These are phyloP conservation scores for Ceratobasidium sp. DNA, from an alignment of 1,284 basidiomycete species.

Conservation along the genomic window DNA sequence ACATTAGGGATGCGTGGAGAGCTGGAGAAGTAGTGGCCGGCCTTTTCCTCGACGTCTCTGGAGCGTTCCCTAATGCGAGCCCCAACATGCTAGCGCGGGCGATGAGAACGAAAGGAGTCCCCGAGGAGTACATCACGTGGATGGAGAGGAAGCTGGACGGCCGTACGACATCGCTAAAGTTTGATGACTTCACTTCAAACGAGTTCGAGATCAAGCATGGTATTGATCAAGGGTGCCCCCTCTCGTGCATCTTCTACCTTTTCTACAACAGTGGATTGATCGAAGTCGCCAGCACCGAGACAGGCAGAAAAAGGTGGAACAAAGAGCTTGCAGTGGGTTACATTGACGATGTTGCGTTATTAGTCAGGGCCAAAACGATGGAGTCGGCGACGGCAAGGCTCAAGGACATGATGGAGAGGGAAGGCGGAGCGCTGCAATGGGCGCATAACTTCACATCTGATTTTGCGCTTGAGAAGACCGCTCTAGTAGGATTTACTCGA, in stretches of 20 bases:
- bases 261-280: conserved; percentile 7
- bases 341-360: conserved; percentile 38
- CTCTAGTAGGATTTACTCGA: conserved; percentile 3
- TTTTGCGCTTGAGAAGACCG: conserved; percentile 7
- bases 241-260: conserved; percentile 47
- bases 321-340: conserved; percentile 27
- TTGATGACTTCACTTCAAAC: conserved; percentile 34
- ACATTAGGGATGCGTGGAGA: conserved; percentile 45
- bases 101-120: conserved; percentile 51
- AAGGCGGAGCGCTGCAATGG: conserved; percentile 14
- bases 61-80: conserved; percentile 53
- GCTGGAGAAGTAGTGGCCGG: conserved; percentile 26
- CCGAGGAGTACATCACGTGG: conserved; percentile 46
- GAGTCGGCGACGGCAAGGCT: neutral
- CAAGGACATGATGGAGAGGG: conserved; percentile 17
- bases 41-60: conserved; percentile 44
- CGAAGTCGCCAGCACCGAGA: neutral
- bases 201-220: conserved; percentile 50
- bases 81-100: conserved; percentile 52
- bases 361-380: conserved; percentile 14
- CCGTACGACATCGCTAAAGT: neutral
- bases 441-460: conserved; percentile 3
- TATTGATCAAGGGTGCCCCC: conserved; percentile 54
- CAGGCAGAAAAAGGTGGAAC: neutral
- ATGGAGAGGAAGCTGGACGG: conserved; percentile 46